Conservation (phyloP, 768 basidiomycete species). For the Hebeloma cylindrosporum region DNA sequence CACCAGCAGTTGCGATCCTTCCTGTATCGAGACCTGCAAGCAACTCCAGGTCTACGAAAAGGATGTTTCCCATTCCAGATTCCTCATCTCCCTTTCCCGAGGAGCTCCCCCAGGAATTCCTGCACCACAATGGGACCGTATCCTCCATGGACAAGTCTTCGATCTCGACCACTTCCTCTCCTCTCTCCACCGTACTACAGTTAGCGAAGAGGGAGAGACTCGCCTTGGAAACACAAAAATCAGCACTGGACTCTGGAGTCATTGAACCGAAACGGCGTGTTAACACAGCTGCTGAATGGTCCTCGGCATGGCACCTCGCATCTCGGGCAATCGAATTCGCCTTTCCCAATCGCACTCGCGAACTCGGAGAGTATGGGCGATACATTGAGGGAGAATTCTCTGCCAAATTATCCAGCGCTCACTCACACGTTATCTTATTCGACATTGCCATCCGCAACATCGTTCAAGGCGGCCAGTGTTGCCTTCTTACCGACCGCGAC, state of each 20-base stretch:
- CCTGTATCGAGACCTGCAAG: not conserved
- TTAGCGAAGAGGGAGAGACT: constrained; percentile 10
- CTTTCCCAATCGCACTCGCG: constrained; percentile 26
- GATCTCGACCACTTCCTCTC: constrained; percentile 30
- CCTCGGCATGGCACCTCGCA: constrained; percentile 20
- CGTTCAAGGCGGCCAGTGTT: constrained; percentile 17
- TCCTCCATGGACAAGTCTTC: constrained; percentile 24
- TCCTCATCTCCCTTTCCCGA: not conserved
- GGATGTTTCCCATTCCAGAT: not conserved
- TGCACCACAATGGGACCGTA: constrained; percentile 15
- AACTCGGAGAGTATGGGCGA: constrained; percentile 27
- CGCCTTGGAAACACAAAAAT: constrained; percentile 22
- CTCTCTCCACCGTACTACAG: constrained; percentile 12
- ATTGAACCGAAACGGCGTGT: constrained; percentile 16
- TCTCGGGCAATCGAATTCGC: constrained; percentile 21
- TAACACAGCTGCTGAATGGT: constrained; percentile 22
- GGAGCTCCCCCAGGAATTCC: not conserved
- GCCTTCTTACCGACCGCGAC: constrained; percentile 23
- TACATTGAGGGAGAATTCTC: constrained; percentile 27
- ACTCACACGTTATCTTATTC: constrained; percentile 26
- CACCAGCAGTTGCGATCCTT: too few species aligned
- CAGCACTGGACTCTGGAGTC: constrained; percentile 1
- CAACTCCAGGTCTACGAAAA: not conserved
- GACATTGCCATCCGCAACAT: constrained; percentile 30
- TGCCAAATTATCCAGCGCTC: constrained; percentile 3